Conservation (phyloP, 2,329 filamentous ascomycete species). For the Aspergillus candidus region DNA sequence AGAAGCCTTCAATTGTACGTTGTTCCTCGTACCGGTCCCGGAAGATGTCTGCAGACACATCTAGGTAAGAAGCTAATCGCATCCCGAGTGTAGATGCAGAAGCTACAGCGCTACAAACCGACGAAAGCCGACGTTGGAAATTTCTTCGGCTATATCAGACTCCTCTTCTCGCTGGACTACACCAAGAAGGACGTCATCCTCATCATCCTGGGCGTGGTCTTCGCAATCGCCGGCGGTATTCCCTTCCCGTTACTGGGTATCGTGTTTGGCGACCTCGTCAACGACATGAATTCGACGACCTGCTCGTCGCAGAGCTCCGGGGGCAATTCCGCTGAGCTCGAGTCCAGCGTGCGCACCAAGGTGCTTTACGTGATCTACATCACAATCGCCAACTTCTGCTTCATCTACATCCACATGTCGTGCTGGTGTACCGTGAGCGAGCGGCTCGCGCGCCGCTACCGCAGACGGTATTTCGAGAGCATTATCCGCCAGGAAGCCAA, state of each 20-base stretch:
- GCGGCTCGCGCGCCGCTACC: slow-evolving; percentile 56
- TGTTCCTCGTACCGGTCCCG: not conserved
- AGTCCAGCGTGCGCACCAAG: slow-evolving; percentile 36
- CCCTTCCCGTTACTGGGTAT: slow-evolving; percentile 36
- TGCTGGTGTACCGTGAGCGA: slow-evolving; percentile 61
- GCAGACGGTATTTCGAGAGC: slow-evolving; percentile 54
- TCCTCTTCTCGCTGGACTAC: slow-evolving; percentile 25
- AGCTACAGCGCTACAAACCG: slow-evolving; percentile 14
- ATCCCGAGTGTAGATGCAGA: slow-evolving; percentile 1
- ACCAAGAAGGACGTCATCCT: slow-evolving; percentile 23
- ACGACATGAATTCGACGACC: slow-evolving; percentile 31
- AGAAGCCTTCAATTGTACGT: slow-evolving; percentile 1
- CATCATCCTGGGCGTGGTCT: slow-evolving; percentile 23
- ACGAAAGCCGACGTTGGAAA: slow-evolving; percentile 14
- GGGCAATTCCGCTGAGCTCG: slow-evolving; percentile 6
- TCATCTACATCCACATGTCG: slow-evolving; percentile 59
- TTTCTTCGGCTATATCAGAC: slow-evolving; percentile 18
- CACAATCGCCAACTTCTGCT: slow-evolving; percentile 55
- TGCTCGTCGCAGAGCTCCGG: slow-evolving; percentile 13
- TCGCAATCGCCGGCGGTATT: slow-evolving; percentile 32
- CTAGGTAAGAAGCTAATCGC: too few species aligned
- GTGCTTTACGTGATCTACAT: slow-evolving; percentile 59
- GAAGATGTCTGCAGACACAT: too few species aligned
- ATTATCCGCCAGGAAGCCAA: slow-evolving; percentile 56
- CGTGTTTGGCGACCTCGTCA: slow-evolving; percentile 36